These are phyloP conservation scores for Vitis labrusca DNA, from an alignment of 164 flowering plant species.

Conservation along the genomic window DNA sequence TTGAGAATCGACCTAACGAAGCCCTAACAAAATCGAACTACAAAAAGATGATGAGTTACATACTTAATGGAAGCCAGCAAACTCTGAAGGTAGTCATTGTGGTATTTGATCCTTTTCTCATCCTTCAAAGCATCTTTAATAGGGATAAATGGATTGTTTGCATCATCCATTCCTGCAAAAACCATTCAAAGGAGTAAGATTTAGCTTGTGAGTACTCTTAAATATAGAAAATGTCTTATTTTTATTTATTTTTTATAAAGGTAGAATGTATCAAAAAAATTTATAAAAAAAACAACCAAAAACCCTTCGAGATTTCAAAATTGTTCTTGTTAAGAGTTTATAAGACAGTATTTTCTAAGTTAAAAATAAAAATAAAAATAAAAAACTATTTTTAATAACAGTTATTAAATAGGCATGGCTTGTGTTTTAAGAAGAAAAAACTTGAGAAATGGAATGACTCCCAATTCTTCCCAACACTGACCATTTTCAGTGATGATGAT, in stretches of 20 bases:
- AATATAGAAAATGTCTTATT: no score
- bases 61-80: constrained; percentile 78
- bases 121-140: constrained; percentile 73
- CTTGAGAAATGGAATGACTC: not conserved
- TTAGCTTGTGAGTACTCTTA: not conserved
- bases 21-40: no score
- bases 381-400: no score
- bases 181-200: not conserved
- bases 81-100: constrained; percentile 70
- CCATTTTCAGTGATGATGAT: constrained; percentile 92
- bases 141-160: constrained; percentile 53
- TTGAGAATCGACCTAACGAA: no score
- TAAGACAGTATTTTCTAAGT: no score
- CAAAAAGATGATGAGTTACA: constrained; percentile 1
- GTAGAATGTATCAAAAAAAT: no score
- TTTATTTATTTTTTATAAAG: no score
- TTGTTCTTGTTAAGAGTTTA: no score
- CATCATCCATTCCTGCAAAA: constrained; percentile 91
- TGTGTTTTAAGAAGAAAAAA: not conserved
- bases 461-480: constrained; percentile 4
- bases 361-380: no score
- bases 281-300: no score
- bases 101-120: constrained; percentile 82
- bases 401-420: no score
- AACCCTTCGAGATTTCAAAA: no score